Percentiles rank a stretch among this genome's conserved stretches.
Evolutionary conservation across 192 early-diverging fungal genomes (phyloP).

Genomic region (Physocladia obscura): DNA sequence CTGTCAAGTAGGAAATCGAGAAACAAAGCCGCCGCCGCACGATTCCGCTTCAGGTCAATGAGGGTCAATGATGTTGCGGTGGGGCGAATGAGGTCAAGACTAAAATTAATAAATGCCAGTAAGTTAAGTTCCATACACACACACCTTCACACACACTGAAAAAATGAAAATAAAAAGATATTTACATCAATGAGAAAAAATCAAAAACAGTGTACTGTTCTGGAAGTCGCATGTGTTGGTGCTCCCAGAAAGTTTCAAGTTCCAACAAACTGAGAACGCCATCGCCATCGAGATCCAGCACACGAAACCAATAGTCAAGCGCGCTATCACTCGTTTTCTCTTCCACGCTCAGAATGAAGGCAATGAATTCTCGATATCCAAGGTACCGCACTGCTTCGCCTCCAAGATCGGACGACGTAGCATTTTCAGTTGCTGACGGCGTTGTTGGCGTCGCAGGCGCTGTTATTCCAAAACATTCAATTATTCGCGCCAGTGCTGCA

Average conservation of each 20-base stretch:
- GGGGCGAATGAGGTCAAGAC: conserved; percentile 44
- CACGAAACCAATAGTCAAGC: conserved; percentile 83
- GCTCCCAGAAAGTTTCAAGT: conserved; percentile 79
- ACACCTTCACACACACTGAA: background rate
- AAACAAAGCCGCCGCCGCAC: conserved; percentile 34
- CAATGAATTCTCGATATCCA: conserved; percentile 78
- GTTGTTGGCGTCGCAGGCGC: background rate
- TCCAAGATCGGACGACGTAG: background rate
- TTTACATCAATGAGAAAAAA: conserved; percentile 48
- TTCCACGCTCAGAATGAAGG: conserved; percentile 73
- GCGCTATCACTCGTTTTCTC: conserved; percentile 71
- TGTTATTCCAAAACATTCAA: conserved; percentile 49
- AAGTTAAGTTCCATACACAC: too few relatives aligned
- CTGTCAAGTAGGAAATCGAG: conserved; percentile 51
- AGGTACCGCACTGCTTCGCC: conserved; percentile 35
- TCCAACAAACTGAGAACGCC: conserved; percentile 78
- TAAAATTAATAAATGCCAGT: background rate
- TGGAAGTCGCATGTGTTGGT: conserved; percentile 57
- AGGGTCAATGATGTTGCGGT: conserved; percentile 36
- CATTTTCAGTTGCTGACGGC: background rate
- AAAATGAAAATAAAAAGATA: conserved; percentile 8
- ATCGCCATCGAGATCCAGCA: conserved; percentile 85
- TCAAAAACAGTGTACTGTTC: conserved; percentile 48
- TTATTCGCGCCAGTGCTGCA: conserved; percentile 68
- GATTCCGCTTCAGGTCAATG: conserved; percentile 44